A percentile compares a stretch with the other conserved stretches of the same genome.
These are phyloP conservation scores for Pachysandra terminalis DNA, from an alignment of 164 flowering plant species.

Conservation along the genomic window DNA sequence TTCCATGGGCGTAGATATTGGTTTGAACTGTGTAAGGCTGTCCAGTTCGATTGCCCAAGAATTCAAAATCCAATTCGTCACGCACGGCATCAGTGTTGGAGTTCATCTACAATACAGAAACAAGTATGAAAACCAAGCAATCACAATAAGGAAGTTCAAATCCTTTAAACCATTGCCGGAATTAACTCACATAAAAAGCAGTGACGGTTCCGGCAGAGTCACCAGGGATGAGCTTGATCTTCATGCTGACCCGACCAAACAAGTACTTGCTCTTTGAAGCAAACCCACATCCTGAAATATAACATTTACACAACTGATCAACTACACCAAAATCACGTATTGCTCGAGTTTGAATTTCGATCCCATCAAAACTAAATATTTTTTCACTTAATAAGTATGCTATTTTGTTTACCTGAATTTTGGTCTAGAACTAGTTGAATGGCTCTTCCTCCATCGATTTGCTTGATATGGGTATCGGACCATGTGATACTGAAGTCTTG, in stretches of 20 bases:
- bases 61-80: constrained; percentile 65
- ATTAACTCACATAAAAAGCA: constrained; percentile 49
- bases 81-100: constrained; percentile 40
- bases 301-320: not conserved
- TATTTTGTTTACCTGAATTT: constrained; percentile 45
- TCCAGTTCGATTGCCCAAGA: constrained; percentile 55
- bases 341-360: not conserved
- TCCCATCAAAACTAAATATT: not conserved
- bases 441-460: constrained; percentile 39
- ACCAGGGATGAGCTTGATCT: constrained; percentile 58
- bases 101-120: constrained; percentile 33
- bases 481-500: constrained; percentile 47
- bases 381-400: too few species aligned
- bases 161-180: too few species aligned
- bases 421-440: constrained; percentile 50
- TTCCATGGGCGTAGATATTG: constrained; percentile 49
- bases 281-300: constrained; percentile 52
- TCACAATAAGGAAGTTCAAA: too few species aligned
- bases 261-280: constrained; percentile 47
- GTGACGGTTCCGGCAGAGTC: constrained; percentile 78
- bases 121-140: not conserved
- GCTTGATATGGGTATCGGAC: constrained; percentile 46
- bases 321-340: not conserved
- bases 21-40: constrained; percentile 68
- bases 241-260: constrained; percentile 59